phyloP scores from a whole-genome alignment of 2,329 filamentous ascomycete genomes.

The Cadophora luteo-olivacea region DNA sequence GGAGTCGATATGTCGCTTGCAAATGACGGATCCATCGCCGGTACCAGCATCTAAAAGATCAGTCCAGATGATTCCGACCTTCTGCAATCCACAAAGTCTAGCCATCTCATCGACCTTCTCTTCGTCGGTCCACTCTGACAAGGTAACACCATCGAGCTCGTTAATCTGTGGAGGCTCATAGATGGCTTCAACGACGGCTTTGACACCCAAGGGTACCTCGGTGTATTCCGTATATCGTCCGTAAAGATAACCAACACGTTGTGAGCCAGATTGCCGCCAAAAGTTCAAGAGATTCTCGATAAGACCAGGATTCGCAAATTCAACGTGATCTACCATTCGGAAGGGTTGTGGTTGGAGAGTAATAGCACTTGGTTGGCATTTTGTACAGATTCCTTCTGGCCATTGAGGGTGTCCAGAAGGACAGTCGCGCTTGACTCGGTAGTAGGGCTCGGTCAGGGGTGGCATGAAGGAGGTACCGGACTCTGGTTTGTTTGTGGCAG shows the following conservation, averaged over 20 bases:
- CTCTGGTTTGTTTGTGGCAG: conserved; percentile 95
- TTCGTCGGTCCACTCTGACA: conserved; percentile 86
- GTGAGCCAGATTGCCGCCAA: conserved; percentile 85
- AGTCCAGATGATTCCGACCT: conserved; percentile 92
- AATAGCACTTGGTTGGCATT: conserved; percentile 97
- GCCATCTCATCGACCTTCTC: conserved; percentile 82
- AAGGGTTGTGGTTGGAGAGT: conserved; percentile 92
- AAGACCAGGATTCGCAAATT: conserved; percentile 84
- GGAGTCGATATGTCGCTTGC: conserved; percentile 94
- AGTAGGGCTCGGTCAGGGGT: conserved; percentile 90
- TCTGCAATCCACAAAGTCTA: conserved; percentile 81
- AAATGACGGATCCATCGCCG: conserved; percentile 85
- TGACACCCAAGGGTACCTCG: conserved; percentile 91
- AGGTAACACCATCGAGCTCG: conserved; percentile 85
- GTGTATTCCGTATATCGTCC: conserved; percentile 90
- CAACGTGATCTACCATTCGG: conserved; percentile 97
- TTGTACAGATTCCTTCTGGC: conserved; percentile 96
- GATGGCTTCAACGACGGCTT: conserved; percentile 95
- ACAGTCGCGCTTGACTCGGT: conserved; percentile 85
- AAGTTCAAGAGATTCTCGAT: conserved; percentile 91
- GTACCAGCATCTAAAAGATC: conserved; percentile 84
- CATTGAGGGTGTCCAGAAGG: conserved; percentile 92
- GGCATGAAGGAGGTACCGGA: conserved; percentile 95
- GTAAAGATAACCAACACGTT: conserved; percentile 89
- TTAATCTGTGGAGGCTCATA: conserved; percentile 94